Conservation (phyloP, 371 early-diverging fungal species). For the Nematocida ausubeli region DNA sequence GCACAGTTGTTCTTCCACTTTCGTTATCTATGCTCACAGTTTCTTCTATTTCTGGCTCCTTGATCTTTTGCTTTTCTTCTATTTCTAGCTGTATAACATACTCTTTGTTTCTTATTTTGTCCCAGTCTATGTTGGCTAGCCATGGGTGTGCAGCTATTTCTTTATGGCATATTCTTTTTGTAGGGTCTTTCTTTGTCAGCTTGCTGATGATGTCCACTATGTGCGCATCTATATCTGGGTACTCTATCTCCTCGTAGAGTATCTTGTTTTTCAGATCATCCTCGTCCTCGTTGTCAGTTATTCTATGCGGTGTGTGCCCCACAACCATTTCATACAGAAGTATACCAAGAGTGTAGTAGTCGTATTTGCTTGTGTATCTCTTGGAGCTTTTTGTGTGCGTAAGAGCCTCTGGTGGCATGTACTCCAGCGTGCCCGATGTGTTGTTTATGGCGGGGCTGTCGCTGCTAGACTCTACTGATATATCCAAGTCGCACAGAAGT, state of each 20-base stretch:
- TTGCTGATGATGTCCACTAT: constrained; percentile 67
- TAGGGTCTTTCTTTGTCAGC: constrained; percentile 74
- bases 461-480: constrained; percentile 69
- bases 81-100: constrained; percentile 73
- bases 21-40: constrained; percentile 7
- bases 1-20: constrained; percentile 7
- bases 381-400: constrained; percentile 84
- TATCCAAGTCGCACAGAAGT: constrained; percentile 66
- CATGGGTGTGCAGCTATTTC: constrained; percentile 77
- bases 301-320: constrained; percentile 77
- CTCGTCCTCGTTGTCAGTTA: constrained; percentile 35
- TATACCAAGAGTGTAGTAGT: constrained; percentile 90
- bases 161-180: constrained; percentile 72
- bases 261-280: constrained; percentile 61
- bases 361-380: constrained; percentile 86
- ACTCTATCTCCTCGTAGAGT: constrained; percentile 38
- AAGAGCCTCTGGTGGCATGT: constrained; percentile 93
- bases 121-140: constrained; percentile 78
- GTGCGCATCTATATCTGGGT: constrained; percentile 77
- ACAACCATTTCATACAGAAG: constrained; percentile 90
- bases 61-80: background rate
- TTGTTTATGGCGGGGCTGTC: background rate
- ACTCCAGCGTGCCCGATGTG: constrained; percentile 47
- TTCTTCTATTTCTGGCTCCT: background rate
- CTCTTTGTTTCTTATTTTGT: constrained; percentile 75